Evolutionary conservation across 2,329 filamentous ascomycete species (phyloP), one percentile per base, ranked within the genome.

Genomic region (Cladophialophora psammophila): DNA sequence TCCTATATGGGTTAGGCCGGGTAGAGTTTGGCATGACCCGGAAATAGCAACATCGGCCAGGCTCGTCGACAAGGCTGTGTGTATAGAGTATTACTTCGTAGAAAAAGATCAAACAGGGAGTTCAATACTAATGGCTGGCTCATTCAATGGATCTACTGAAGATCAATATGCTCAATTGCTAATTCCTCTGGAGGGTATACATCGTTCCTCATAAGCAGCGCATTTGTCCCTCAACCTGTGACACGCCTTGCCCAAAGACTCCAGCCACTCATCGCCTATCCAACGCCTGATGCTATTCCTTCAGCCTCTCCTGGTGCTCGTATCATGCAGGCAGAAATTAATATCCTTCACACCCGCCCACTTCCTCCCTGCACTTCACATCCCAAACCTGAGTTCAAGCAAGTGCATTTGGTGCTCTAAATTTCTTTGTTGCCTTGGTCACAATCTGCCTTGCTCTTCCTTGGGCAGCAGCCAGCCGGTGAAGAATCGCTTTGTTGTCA

Each of bases 381-480:
- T 20, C 45, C 45, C 20, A 3, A 26, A 50, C 26, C 18, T 7
- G 45, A 18, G 8, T 5, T 60, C 38, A 57, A n/a, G 8, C 42
- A 18, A 10, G 36, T 20, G 9, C 57, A 20, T 42, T 60, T 50
- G 48, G 40, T 13, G 59, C 53, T n/a, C 45, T 40, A 31, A 68
- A 12, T 48, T 40, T 59, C 15, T 26, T 42, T 32, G 63, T 55
- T 15, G 66, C 63, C 18, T 63, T 64, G 34, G 63, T 45, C 36
- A 72, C 60, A 12, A 72, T 63, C 15, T 65, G 64, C 20, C 62
- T 61, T 32, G 68, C 70, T 31, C 66, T 36, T 13, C 32, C 59
- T 60, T 69, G 70, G 36, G 70, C 68, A 42, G 50, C 60, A 12
- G 58, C 61, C 40, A 71, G 58, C 31, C 60, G 68, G 5, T 68